These are phyloP conservation scores for Globisporangium ultimum DNA, from an alignment of 352 stramenopile genomes.

Conservation along the genomic window DNA sequence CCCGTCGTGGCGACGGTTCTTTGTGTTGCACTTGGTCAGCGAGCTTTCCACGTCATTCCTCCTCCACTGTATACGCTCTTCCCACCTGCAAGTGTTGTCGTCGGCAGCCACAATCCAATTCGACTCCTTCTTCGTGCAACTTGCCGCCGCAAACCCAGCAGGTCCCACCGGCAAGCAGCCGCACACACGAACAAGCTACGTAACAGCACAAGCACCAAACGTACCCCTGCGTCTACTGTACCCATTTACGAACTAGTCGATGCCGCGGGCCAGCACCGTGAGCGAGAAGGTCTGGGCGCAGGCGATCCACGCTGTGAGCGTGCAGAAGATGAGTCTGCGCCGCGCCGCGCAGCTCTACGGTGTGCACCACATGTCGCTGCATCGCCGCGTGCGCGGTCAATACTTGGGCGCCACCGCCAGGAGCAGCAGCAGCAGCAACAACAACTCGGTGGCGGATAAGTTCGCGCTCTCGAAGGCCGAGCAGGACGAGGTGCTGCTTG, in stretches of 20 bases:
- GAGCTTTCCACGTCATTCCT: not conserved
- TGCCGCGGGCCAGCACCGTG: slow-evolving; percentile 19
- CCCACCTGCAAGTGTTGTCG: too few species aligned
- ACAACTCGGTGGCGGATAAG: not conserved
- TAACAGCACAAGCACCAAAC: too few species aligned
- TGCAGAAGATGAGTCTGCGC: slow-evolving; percentile 44
- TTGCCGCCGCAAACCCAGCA: too few species aligned
- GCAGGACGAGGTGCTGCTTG: slow-evolving; percentile 41
- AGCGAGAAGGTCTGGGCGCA: slow-evolving; percentile 39
- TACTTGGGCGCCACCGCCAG: not conserved
- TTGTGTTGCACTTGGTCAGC: slow-evolving; percentile 5
- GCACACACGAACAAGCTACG: too few species aligned
- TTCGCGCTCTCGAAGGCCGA: slow-evolving; percentile 43
- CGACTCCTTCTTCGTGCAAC: not conserved
- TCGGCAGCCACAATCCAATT: too few species aligned
- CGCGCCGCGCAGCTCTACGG: slow-evolving; percentile 35
- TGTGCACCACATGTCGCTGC: slow-evolving; percentile 45
- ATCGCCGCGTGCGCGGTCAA: slow-evolving; percentile 18
- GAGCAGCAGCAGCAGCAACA: not conserved
- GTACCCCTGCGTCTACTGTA: too few species aligned
- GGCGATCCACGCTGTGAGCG: slow-evolving; percentile 37
- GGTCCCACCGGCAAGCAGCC: too few species aligned
- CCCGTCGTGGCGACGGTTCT: not conserved
- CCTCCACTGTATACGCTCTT: not conserved
- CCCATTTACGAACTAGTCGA: not conserved